phyloP scores from a whole-genome alignment of 176 grass and related monocot genomes.

The Bolboschoenus planiculmis region DNA sequence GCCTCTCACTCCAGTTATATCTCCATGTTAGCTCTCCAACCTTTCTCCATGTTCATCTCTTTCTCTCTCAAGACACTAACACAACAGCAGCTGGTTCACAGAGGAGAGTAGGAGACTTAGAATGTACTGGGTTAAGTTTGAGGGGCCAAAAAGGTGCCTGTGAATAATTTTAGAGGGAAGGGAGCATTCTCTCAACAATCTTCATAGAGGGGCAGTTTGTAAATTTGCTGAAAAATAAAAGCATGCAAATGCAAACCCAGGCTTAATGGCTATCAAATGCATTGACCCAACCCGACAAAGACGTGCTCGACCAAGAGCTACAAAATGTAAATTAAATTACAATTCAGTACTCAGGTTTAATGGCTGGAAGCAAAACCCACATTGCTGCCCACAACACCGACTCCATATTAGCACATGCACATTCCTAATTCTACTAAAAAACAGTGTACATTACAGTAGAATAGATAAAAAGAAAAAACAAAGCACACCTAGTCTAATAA shows the following conservation, averaged over 20 bases:
- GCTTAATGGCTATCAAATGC: too few species aligned
- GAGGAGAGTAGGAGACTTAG: background rate
- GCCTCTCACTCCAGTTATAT: background rate
- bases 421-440: conserved; percentile 7
- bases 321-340: background rate
- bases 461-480: background rate
- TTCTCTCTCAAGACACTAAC: background rate
- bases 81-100: background rate
- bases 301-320: background rate
- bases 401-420: conserved; percentile 13
- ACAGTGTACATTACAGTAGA: background rate
- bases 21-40: too few species aligned
- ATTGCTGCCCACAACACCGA: background rate
- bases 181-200: background rate
- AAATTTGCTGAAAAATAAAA: background rate
- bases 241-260: background rate
- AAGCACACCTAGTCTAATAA: background rate
- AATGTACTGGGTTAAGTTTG: background rate
- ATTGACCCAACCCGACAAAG: background rate
- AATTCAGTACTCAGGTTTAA: background rate
- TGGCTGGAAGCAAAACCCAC: background rate
- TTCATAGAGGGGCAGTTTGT: background rate
- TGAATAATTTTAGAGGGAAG: background rate
- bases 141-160: background rate
- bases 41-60: background rate